Evolutionary conservation across 495 filamentous ascomycete species (phyloP).

Genomic region (Podospora australis): DNA sequence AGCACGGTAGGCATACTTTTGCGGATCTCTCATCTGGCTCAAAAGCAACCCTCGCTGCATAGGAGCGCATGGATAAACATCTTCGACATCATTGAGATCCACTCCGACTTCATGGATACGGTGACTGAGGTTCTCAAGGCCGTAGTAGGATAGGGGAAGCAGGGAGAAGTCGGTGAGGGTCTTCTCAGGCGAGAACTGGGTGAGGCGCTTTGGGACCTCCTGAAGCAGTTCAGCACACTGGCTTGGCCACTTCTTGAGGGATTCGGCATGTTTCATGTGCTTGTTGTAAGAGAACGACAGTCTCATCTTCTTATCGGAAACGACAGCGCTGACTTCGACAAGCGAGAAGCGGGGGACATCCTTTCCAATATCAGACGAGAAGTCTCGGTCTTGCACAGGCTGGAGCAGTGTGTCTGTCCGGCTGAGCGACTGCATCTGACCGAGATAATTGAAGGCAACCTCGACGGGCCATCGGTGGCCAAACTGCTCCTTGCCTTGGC

Average conservation of each 20-base stretch:
- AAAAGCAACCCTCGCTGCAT: constrained; percentile 39
- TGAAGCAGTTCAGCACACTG: constrained; percentile 40
- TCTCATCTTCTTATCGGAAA: constrained; percentile 40
- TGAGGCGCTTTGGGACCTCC: constrained; percentile 34
- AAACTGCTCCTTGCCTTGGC: constrained; percentile 29
- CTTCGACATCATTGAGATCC: constrained; percentile 22
- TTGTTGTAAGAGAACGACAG: constrained; percentile 54
- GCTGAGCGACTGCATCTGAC: constrained; percentile 39
- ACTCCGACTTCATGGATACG: constrained; percentile 38
- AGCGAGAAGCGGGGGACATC: constrained; percentile 53
- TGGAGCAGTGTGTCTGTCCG: constrained; percentile 47
- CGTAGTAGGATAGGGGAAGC: constrained; percentile 46
- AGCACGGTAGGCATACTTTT: constrained; percentile 47
- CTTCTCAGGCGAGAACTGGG: constrained; percentile 28
- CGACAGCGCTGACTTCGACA: constrained; percentile 28
- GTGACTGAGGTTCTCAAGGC: constrained; percentile 35
- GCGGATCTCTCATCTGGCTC: constrained; percentile 43
- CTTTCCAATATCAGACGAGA: constrained; percentile 32
- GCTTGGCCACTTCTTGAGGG: constrained; percentile 44
- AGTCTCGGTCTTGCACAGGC: too few relatives aligned
- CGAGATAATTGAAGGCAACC: constrained; percentile 54
- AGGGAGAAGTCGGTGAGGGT: constrained; percentile 53
- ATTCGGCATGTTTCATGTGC: constrained; percentile 46
- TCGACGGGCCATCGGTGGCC: constrained; percentile 48
- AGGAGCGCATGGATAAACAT: constrained; percentile 39